Base-by-base conservation (phyloP, 768 basidiomycete species). In the Cyclocybe aegerita region DNA sequence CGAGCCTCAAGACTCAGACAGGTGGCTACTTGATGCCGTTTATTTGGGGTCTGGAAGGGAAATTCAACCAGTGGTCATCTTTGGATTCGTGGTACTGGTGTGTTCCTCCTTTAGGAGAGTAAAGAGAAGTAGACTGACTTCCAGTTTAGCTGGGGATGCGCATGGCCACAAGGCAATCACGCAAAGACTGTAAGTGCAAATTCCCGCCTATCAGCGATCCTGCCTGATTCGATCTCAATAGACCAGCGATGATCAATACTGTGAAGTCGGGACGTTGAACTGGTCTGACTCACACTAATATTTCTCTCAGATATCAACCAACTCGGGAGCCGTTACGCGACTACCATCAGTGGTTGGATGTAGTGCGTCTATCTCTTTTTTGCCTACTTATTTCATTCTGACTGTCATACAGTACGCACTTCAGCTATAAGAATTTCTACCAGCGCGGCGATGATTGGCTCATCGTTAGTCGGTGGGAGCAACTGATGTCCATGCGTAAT, bases 381-480 rank as follows among this genome's bases (percentile, higher is more conserved):
- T 46, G 9, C 39, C 42, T 7, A 7, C 6, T 42, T n/a, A 2
- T 23, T 23, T 23, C 23, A 23, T 23, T 23, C 23, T 23, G 23
- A 23, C 23, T 23, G 23, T 23, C 23, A 23, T 23, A 56, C 56
- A 82, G 81, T 55, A 76, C 76, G 4, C 75, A 79, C 57, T 77
- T 75, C 37, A 70, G 59, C 71, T 80, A 80, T 70, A 85, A 85
- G 69, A 85, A 83, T 60, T 86, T 79, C 61, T 73, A 86, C 56
- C 83, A 80, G 60, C 78, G 80, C 12, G 71, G 78, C 12, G 88
- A 89, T 60, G 75, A 86, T 63, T 87, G 83, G 77, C 74, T 88
- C 23, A 77, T 86, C 61, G 72, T 76, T 50, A 78, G 71, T 32
- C 82, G 89, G 49, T 91, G 88, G 89, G 83, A 89, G 54, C 77